Evolutionary conservation across 164 flowering plant species (phyloP), one percentile per base, ranked within the genome.

Genomic region (Vitis amurensis): DNA sequence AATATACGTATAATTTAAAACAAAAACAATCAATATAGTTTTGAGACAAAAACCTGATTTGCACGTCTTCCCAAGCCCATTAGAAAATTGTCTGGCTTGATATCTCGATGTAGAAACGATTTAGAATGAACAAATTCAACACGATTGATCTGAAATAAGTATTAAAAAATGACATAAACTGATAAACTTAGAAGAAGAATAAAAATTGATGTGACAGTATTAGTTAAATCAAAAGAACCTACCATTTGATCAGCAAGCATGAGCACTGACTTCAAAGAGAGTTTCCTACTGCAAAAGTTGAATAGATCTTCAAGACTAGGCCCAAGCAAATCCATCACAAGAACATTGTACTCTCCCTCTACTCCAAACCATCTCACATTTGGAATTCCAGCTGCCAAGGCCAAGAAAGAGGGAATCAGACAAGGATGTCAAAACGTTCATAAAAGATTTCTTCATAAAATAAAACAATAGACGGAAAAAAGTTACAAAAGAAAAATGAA

Each of bases 221-320:
- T 13, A 29, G 37, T 19, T 23, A 68, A 31, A 61, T 47, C 27
- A 16, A 60, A 5, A 1, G 11, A 48, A 56, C 61, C 49, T 67
- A 89, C 98, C 98, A 92, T 92, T 78, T 92, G 98, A 80, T 92
- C 98, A 0, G 98, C 98, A 64, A 92, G 91, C 98, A 92, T 92
- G 59, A 92, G 91, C 76, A 90, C 97, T 29, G 97, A 73, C 82
- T 92, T 92, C 76, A 92, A 73, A 15, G 96, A 89, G 47, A 92
- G 84, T 67, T 92, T 92, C 77, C 96, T 82, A 74, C 90, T 90
- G 73, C 98, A 92, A 66, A 92, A 92, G 70, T 88, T 92, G 72
- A 92, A 92, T n/a, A 92, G 83, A 81, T 92, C 98, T 84, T 92
- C 98, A 63, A 92, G 88, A 78, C 98, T 92, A 44, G 96, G 98